Percentiles rank a stretch among this genome's conserved stretches.
These are phyloP conservation scores for Yamadazyma scolyti DNA, from an alignment of 805 yeast species.

Conservation along the genomic window DNA sequence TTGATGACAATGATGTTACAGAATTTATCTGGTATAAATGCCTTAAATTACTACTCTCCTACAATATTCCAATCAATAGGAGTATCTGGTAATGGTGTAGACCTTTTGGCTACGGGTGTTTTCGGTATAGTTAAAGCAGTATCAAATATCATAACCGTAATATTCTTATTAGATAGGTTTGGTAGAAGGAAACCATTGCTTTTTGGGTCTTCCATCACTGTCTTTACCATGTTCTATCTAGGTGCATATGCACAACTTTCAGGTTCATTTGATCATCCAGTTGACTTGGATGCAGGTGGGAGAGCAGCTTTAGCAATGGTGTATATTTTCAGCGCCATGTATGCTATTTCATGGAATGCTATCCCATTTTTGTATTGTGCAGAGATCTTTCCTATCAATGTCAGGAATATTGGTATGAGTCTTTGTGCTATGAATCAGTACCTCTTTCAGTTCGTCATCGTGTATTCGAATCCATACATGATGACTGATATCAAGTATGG, in stretches of 20 bases:
- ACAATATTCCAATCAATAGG: constrained; percentile 1
- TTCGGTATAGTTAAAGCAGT: constrained; percentile 3
- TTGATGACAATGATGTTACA: background rate
- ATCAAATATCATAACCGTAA: background rate
- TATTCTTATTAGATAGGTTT: constrained; percentile 2
- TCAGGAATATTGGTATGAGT: constrained; percentile 5
- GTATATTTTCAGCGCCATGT: constrained; percentile 3
- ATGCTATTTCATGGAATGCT: constrained; percentile 7
- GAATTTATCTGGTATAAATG: constrained; percentile 5
- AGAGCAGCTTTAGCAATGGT: constrained; percentile 6
- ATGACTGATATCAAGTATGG: constrained; percentile 9
- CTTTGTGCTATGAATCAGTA: constrained; percentile 6
- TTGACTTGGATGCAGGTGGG: constrained; percentile 3
- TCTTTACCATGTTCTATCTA: constrained; percentile 3
- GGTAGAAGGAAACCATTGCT: constrained; percentile 4
- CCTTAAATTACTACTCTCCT: background rate
- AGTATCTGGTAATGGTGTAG: constrained; percentile 3
- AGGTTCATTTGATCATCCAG: constrained; percentile 5
- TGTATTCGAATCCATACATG: constrained; percentile 7
- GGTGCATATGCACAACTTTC: constrained; percentile 5
- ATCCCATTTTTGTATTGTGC: constrained; percentile 7
- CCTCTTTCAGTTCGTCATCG: constrained; percentile 8
- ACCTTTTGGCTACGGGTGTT: constrained; percentile 5
- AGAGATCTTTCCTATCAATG: constrained; percentile 6
- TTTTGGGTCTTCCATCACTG: constrained; percentile 1